phyloP scores from a whole-genome alignment of 2,329 filamentous ascomycete species.

The Colletotrichum sp. region DNA sequence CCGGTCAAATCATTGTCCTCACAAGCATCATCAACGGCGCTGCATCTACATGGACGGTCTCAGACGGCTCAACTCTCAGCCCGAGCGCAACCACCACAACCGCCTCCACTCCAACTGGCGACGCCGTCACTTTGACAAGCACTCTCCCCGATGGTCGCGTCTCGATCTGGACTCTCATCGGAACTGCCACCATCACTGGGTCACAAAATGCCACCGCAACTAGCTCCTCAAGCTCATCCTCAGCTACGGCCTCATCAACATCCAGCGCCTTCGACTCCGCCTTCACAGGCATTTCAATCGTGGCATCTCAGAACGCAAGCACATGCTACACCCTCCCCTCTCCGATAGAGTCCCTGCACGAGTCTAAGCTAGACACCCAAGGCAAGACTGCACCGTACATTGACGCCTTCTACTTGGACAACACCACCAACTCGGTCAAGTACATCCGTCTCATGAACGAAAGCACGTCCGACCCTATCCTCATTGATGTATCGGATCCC shows the following conservation, averaged over 20 bases:
- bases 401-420: slow-evolving; percentile 38
- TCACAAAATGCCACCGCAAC: not conserved
- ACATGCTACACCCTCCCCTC: slow-evolving; percentile 9
- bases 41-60: not conserved
- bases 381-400: slow-evolving; percentile 36
- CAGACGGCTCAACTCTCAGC: not conserved
- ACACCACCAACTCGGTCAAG: slow-evolving; percentile 33
- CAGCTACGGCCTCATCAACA: not conserved
- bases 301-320: not conserved
- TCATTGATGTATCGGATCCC: slow-evolving; percentile 38
- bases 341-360: slow-evolving; percentile 20
- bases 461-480: slow-evolving; percentile 27
- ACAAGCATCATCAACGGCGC: not conserved
- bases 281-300: slow-evolving; percentile 10
- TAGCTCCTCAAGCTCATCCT: not conserved
- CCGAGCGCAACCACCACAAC: not conserved
- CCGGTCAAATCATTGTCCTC: not conserved
- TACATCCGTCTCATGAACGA: slow-evolving; percentile 36
- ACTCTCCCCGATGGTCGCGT: not conserved
- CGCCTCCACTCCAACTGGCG: not conserved
- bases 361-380: slow-evolving; percentile 33
- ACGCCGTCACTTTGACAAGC: not conserved
- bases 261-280: not conserved
- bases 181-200: not conserved
- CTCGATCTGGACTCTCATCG: not conserved